Base-by-base conservation (phyloP, 1,139 yeast species). In the Ashbya aceris region DNA sequence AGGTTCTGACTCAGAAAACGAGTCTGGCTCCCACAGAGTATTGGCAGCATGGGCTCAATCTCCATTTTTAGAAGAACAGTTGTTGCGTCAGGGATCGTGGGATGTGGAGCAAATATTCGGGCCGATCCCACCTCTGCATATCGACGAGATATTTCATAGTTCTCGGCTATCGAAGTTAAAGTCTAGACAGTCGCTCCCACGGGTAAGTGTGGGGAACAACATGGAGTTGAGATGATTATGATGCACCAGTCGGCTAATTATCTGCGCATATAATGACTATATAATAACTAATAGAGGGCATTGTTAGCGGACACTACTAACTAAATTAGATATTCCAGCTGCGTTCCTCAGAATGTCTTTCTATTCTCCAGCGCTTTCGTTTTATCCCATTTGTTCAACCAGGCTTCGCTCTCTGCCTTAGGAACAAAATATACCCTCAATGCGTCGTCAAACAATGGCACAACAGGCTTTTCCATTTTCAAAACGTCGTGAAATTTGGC, bases 101-200 rank as follows among this genome's bases (percentile, higher is more conserved):
- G 82, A 87, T 56, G 95, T 96, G 0, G 76, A 72, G 42, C 58
- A 71, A 3, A 74, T 87, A 1, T 87, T 89, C 67, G 96, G 96
- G 0, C 83, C 84, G 10, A 73, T 83, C 23, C 82, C 84, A 0
- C 77, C 78, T 3, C 64, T 84, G 44, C 74, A 78, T 38, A 74
- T 84, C 59, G 82, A 76, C 38, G 85, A 79, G 48, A 77, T 85
- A 13, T 83, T 85, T 56, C 73, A 74, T 40, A 68, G 64, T 34
- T 60, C 69, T 10, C 54, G 68, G 36, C 48, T 62, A 7, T 73
- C 75, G 8, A 66, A 70, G 44, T 65, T 76, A 41, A 67, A 83
- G 47, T 73, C 78, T 1, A 69, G 78, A 42, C 76, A 78, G 26
- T 77, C 85, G 1, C 77, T 83, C 2, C 73, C 78, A 9, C 41